Base-by-base conservation (phyloP, 192 early-diverging fungal genomes). In the Podochytrium sp. region DNA sequence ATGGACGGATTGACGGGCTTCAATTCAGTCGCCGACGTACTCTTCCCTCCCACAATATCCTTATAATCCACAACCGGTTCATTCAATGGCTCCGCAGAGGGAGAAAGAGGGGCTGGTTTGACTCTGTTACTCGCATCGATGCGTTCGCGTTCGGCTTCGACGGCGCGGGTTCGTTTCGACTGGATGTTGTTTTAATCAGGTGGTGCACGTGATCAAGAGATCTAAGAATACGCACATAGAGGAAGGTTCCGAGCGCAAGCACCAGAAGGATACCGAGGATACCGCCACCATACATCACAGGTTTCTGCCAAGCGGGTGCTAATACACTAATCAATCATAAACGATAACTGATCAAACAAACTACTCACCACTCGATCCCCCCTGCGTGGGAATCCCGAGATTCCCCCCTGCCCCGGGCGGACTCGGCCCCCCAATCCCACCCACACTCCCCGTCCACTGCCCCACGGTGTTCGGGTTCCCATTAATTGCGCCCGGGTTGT, bases 231-330 rank as follows among this genome's bases (percentile, higher is more conserved):
- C 63, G n/a, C 42, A 65, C 63, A 29, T 65, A 65, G 42, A 65
- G 32, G 27, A 65, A 65, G 12, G 40, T 29, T 5, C n/a, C 42
- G 6, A 65, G 10, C 16, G 63, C 63, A 40, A 65, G 30, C 39
- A 65, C 6, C 10, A 65, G 10, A 30, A 65, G 23, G 7, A 25
- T 42, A 14, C 63, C 63, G 5, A 65, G 35, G 18, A 65, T 65
- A 10, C 20, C 12, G 2, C 63, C 63, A 14, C 63, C 63, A 47
- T 47, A 27, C 16, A 43, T 40, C 27, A 47, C 63, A 7, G 63
- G 63, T 32, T 47, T 41, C 41, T 43, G 7, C 63, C 63, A 65
- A 29, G 63, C 37, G 18, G 63, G 63, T 2, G 37, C 63, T 55
- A 25, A 29, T 10, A 27, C 10, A 47, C 12, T 0, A 47, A 20